A percentile compares a stretch with the other conserved stretches of the same genome.
Evolutionary conservation across 202 grass and related monocot species (phyloP).

Genomic region (Musa balbisiana): DNA sequence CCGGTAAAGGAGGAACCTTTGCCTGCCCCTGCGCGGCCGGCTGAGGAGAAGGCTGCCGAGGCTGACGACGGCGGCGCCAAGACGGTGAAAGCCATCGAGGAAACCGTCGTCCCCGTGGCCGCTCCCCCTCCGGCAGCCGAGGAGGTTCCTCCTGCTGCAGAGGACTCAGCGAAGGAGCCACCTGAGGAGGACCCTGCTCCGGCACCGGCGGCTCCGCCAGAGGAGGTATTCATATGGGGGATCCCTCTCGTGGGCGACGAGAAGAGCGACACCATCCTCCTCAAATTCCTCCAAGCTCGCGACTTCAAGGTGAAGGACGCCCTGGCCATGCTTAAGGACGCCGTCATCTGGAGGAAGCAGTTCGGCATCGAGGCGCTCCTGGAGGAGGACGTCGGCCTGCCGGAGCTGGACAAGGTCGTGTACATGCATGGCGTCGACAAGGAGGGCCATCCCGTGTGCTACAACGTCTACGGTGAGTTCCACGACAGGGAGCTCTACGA

Average conservation of each 20-base stretch:
- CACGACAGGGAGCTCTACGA: conserved; percentile 5
- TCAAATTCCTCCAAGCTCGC: conserved; percentile 2
- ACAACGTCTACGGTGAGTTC: conserved; percentile 1
- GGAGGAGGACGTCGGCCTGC: not conserved
- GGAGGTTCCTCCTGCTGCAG: not conserved
- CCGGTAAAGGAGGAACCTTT: not conserved
- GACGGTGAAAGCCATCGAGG: not conserved
- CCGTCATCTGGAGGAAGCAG: not conserved
- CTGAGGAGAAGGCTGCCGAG: not conserved
- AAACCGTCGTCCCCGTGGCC: too few species aligned
- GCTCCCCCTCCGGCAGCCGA: not conserved
- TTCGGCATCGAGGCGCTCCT: conserved; percentile 8
- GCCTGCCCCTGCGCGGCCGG: not conserved
- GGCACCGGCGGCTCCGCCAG: not conserved
- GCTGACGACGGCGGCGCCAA: not conserved
- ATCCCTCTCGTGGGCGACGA: not conserved
- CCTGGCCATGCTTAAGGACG: conserved; percentile 2
- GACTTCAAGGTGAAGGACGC: conserved; percentile 8
- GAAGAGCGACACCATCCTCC: conserved; percentile 10
- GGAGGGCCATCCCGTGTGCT: conserved; percentile 1
- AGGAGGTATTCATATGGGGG: conserved; percentile 10
- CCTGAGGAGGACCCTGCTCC: not conserved
- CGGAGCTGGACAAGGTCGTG: conserved; percentile 2
- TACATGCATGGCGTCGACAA: conserved; percentile 3
- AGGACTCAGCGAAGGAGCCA: not conserved